Evolutionary conservation across 2,329 filamentous ascomycete genomes (phyloP).

Genomic region (Diaporthe caulivora): DNA sequence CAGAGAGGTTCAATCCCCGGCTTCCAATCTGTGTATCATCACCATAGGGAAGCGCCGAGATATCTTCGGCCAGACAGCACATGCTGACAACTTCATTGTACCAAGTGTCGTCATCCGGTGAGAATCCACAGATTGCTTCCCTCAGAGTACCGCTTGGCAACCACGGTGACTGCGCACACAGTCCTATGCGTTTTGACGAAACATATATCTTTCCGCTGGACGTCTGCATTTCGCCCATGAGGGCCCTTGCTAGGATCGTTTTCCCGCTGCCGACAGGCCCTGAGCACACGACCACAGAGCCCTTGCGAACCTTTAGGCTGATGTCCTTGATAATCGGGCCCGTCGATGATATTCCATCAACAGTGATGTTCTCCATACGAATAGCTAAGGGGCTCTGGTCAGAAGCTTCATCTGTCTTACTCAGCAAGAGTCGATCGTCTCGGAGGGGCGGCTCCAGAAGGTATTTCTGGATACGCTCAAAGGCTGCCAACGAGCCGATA

Average conservation of each 20-base stretch:
- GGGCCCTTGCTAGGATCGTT: not conserved
- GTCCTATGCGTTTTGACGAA: not conserved
- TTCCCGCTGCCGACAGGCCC: not conserved
- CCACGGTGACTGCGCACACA: not conserved
- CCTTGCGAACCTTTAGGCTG: not conserved
- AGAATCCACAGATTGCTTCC: not conserved
- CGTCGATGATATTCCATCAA: not conserved
- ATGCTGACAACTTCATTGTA: not conserved
- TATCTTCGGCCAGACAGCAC: not conserved
- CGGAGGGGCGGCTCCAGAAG: not conserved
- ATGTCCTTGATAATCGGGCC: not conserved
- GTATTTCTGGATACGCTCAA: not conserved
- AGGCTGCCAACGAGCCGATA: not conserved
- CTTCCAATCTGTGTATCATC: not conserved
- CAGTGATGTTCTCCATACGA: not conserved
- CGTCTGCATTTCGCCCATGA: not conserved
- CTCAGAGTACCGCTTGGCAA: not conserved
- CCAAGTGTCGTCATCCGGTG: not conserved
- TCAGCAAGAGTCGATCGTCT: not conserved
- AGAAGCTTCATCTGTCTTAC: not conserved
- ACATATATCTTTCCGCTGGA: not conserved
- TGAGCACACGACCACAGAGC: not conserved
- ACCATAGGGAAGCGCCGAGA: not conserved
- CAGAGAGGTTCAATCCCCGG: not conserved
- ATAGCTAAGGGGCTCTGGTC: not conserved